Evolutionary conservation across 495 filamentous ascomycete species (phyloP).

Genomic region (Neurospora sp.): DNA sequence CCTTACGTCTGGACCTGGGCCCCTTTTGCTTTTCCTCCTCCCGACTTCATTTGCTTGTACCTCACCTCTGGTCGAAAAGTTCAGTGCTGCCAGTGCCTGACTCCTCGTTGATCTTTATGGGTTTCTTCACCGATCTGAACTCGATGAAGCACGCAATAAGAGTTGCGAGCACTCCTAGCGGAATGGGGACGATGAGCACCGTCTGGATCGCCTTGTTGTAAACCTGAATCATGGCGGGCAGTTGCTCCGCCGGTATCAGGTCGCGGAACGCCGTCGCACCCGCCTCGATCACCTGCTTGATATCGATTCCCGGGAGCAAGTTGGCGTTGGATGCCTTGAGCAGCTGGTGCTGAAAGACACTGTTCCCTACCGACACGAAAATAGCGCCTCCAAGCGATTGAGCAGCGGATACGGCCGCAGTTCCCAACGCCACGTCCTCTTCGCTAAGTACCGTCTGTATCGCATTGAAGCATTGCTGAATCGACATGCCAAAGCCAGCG

Average conservation of each 20-base stretch:
- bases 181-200: slow-evolving; percentile 22
- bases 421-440: slow-evolving; percentile 49
- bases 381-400: slow-evolving; percentile 54
- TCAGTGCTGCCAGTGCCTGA: not conserved
- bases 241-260: slow-evolving; percentile 18
- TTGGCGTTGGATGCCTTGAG: slow-evolving; percentile 21
- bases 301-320: slow-evolving; percentile 18
- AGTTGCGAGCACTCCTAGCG: slow-evolving; percentile 28
- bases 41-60: not conserved
- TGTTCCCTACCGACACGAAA: slow-evolving; percentile 53
- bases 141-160: slow-evolving; percentile 34
- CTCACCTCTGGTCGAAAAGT: not conserved
- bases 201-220: slow-evolving; percentile 24
- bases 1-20: not conserved
- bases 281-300: slow-evolving; percentile 22
- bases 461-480: slow-evolving; percentile 49
- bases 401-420: slow-evolving; percentile 50
- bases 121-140: slow-evolving; percentile 39
- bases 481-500: slow-evolving; percentile 49
- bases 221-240: slow-evolving; percentile 18
- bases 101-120: not conserved
- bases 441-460: slow-evolving; percentile 40
- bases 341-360: slow-evolving; percentile 46
- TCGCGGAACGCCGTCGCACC: slow-evolving; percentile 42
- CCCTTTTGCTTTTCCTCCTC: not conserved